Base-by-base conservation (phyloP, 2,329 filamentous ascomycete genomes). In the Neocucurbitaria cava region DNA sequence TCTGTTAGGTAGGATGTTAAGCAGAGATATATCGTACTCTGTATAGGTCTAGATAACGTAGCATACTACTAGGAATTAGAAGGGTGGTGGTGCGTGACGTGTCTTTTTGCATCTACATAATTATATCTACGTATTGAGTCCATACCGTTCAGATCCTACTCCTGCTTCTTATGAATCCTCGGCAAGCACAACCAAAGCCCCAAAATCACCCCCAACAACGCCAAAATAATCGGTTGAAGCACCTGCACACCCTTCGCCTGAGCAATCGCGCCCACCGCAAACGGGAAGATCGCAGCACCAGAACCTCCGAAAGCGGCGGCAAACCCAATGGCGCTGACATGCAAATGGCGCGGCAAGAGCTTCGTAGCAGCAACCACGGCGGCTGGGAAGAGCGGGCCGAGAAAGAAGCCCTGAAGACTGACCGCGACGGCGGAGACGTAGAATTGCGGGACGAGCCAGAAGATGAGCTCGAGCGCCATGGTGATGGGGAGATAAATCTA, bases 401-500 rank as follows among this genome's bases (percentile, higher is more conserved):
- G 81, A 66, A 93, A 91, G 79, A 94, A 91, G 0, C 91, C 91
- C 54, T 92, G 82, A 0, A 93, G 75, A 0, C 85, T 81, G 20
- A 92, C 88, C 23, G 89, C 87, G 13, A 92, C 80, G 8, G 89
- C 86, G 0, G 89, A 90, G 24, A 89, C 87, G 56, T 89, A 83
- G 69, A 94, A 91, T 51, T 85, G 85, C 0, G 90, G 90, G 0
- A 95, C 87, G 3, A 93, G 85, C 91, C 91, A 95, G 78, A 93
- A 91, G 54, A 93, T 75, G 2, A 95, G 77, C 68, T 92, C 83
- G 26, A 92, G 80, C 0, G 66, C 85, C 47, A 91, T 84, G 13
- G 84, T 83, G 9, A 87, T 70, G 3, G 83, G 66, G 7, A 94
- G 81, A 72, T 95, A 96, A 54, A 81, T 81, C 76, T 79, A 40